Conservation (phyloP, 2,329 filamentous ascomycete genomes). For the Aspergillus pseudoviridinutans region DNA sequence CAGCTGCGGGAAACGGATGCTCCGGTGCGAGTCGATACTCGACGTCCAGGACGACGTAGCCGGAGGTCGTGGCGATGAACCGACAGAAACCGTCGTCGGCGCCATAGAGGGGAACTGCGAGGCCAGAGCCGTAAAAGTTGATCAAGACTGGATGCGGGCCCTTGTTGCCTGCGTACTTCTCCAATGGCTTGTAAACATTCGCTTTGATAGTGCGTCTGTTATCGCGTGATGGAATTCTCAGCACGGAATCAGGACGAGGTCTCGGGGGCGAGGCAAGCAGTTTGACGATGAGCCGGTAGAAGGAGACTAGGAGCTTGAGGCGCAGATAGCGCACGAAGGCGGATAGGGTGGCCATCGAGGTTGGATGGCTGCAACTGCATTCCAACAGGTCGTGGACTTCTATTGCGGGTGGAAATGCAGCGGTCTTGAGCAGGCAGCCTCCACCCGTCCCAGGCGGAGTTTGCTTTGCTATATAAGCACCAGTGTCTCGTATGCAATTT, state of each 20-base stretch:
- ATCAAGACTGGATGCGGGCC: no score
- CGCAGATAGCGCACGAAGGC: not conserved
- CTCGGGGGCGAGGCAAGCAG: not conserved
- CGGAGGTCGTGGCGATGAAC: conserved; percentile 33
- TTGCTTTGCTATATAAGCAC: not conserved
- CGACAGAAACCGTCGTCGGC: conserved; percentile 42
- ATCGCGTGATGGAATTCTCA: not conserved
- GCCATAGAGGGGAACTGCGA: no score
- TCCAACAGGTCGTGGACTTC: not conserved
- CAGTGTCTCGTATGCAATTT: not conserved
- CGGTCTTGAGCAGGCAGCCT: not conserved
- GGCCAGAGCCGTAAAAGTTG: no score
- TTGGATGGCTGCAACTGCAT: not conserved
- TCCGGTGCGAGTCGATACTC: conserved; percentile 53
- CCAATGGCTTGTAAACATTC: not conserved
- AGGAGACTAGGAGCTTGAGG: not conserved
- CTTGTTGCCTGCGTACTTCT: no score
- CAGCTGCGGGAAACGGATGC: conserved; percentile 46
- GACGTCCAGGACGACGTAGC: conserved; percentile 45
- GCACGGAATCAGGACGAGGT: not conserved
- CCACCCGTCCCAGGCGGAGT: not conserved
- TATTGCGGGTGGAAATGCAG: not conserved
- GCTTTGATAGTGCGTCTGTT: not conserved
- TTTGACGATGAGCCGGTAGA: not conserved
- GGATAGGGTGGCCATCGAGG: not conserved